Percentiles rank a stretch among this genome's conserved stretches.
Conservation (phyloP, 495 filamentous ascomycete genomes). For the Pyronema omphalodes region DNA sequence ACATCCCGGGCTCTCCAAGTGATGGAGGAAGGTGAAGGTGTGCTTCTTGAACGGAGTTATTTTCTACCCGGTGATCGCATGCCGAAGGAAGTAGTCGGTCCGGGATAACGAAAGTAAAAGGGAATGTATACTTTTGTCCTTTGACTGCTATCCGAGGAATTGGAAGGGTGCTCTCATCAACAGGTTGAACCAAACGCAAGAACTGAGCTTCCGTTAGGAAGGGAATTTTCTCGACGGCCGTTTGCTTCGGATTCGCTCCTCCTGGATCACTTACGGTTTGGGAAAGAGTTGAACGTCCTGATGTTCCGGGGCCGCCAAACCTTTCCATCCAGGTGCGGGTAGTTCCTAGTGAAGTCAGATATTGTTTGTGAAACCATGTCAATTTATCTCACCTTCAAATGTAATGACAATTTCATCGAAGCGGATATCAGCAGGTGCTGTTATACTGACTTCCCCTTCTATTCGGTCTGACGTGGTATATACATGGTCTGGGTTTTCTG, state of each 20-base stretch:
- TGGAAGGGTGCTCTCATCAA: slow-evolving; percentile 49
- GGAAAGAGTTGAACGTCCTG: slow-evolving; percentile 28
- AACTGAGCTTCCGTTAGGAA: slow-evolving; percentile 31
- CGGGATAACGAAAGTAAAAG: slow-evolving; percentile 80
- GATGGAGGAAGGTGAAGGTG: slow-evolving; percentile 70
- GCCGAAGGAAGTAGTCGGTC: slow-evolving; percentile 43
- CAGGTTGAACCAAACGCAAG: slow-evolving; percentile 66
- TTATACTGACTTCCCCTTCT: slow-evolving; percentile 27
- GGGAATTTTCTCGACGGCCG: slow-evolving; percentile 33
- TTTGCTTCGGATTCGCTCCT: slow-evolving; percentile 34
- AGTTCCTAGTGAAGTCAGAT: slow-evolving; percentile 7
- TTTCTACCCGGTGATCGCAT: slow-evolving; percentile 39
- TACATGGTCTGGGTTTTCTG: slow-evolving; percentile 2
- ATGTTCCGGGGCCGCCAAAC: slow-evolving; percentile 26
- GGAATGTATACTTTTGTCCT: slow-evolving; percentile 49
- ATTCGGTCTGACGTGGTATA: slow-evolving; percentile 20
- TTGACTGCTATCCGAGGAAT: slow-evolving; percentile 47
- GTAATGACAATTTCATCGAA: slow-evolving; percentile 72
- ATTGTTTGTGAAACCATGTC: neutral
- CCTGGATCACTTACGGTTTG: slow-evolving; percentile 26
- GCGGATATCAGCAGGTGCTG: slow-evolving; percentile 41
- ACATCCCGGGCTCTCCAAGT: slow-evolving; percentile 42
- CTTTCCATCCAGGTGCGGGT: slow-evolving; percentile 22
- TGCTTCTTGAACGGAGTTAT: slow-evolving; percentile 42
- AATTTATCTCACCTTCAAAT: slow-evolving; percentile 43